Base-by-base conservation (phyloP, 2,329 filamentous ascomycete species). In the Colletotrichum graminicola region DNA sequence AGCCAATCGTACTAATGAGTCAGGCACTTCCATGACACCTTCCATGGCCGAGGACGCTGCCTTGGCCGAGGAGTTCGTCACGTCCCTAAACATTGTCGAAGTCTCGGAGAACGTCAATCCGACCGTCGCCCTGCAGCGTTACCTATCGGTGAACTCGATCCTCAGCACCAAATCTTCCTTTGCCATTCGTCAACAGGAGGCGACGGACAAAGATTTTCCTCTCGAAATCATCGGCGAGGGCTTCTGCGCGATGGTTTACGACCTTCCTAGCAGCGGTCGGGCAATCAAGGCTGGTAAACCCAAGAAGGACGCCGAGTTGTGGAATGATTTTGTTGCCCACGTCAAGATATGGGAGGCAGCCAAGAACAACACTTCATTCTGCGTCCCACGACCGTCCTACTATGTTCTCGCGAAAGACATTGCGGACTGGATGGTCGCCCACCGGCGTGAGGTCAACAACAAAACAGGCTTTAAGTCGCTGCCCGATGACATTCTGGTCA, bases 401-500 rank as follows among this genome's bases (percentile, higher is more conserved):
- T 32, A 32, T 34, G 52, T 55, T 4, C 5, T 32, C 10, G 3
- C 5, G 3, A 6, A 55, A 12, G 52, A 55, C 52, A 29, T 55
- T 11, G 18, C 29, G 21, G 52, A 29, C 26, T 55, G 52, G 52
- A 55, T 32, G 29, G 36, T 55, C 21, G 52, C 26, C 4, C 52
- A 55, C 29, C 52, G 52, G 16, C 18, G 21, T 8, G 52, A 55
- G 52, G 29, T 55, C 26, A 55, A 36, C 12, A 34, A 2, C 18
- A 29, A 55, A 21, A 32, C 52, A 36, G 26, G 26, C 29, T 55
- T 55, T 11, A 32, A 32, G 16, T 55, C 32, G 7, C 16, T 21
- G 18, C 52, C 52, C 26, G 36, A 2, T 26, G 52, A 26, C 16
- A 55, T 55, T 34, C 18, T 55, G 8, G 26, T 76, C 16, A 71